Conservation (phyloP, 192 early-diverging fungal species). For the Gonapodya prolifera region DNA sequence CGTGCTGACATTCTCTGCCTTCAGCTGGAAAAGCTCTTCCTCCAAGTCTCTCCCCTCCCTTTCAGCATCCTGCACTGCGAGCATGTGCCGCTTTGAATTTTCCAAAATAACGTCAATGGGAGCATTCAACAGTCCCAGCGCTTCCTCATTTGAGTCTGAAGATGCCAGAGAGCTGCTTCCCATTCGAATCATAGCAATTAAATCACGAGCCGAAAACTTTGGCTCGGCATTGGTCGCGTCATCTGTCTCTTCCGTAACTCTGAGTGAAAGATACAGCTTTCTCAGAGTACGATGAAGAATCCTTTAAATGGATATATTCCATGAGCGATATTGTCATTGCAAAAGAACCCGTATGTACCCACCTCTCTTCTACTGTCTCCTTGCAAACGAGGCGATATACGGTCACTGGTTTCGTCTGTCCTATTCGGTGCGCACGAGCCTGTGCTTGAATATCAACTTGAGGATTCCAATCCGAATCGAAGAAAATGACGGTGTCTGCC, state of each 20-base stretch:
- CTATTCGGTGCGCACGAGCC: conserved; percentile 5
- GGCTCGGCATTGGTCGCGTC: background rate
- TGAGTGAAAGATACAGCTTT: background rate
- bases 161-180: background rate
- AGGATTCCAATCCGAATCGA: conserved; percentile 11
- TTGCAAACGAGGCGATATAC: conserved; percentile 7
- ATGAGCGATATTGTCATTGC: background rate
- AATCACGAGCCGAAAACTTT: background rate
- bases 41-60: background rate
- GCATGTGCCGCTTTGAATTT: background rate
- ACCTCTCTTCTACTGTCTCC: conserved; percentile 5
- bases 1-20: background rate
- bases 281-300: background rate
- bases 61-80: background rate
- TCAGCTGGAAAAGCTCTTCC: conserved; percentile 2
- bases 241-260: background rate
- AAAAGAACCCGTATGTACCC: background rate
- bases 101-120: background rate
- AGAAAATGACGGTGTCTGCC: conserved; percentile 10
- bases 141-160: background rate
- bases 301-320: background rate
- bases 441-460: background rate
- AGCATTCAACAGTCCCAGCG: background rate
- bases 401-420: conserved; percentile 3
- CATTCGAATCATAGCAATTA: background rate